phyloP scores from a whole-genome alignment of 441 rosid species.

The Erodium trifolium region DNA sequence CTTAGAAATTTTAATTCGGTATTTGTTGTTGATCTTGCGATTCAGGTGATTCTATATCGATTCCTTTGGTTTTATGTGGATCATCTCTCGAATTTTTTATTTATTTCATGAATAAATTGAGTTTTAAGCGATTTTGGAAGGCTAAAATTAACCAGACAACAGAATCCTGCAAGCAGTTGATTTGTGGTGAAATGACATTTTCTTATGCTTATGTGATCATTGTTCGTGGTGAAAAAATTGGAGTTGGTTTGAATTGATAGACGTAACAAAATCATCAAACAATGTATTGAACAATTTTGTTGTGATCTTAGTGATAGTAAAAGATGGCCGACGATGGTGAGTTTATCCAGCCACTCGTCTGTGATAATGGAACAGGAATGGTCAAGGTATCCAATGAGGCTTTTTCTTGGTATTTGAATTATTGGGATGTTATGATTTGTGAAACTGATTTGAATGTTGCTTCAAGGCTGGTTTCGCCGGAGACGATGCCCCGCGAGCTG shows the following conservation, averaged over 20 bases:
- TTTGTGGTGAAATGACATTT: no score
- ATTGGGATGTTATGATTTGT: no score
- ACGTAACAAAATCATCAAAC: not conserved
- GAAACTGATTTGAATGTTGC: no score
- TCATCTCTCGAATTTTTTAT: not conserved
- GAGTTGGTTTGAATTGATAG: not conserved
- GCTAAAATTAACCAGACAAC: not conserved
- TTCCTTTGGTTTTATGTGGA: not conserved
- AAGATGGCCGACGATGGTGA: constrained; percentile 35
- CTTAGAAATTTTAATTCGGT: not conserved
- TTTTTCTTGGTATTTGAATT: no score
- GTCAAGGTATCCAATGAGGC: no score
- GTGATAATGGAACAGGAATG: no score
- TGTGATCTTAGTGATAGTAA: constrained; percentile 47
- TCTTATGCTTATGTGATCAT: not conserved
- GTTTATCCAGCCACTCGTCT: no score
- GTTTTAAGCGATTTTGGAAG: not conserved
- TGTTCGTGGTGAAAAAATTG: not conserved
- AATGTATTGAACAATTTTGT: no score
- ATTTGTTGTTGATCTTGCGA: not conserved
- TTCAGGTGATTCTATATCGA: not conserved
- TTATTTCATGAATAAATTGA: not conserved
- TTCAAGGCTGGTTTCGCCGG: no score
- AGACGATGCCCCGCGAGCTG: no score
- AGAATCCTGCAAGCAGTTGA: no score